Evolutionary conservation across 768 basidiomycete species (phyloP).

Genomic region (Serendipita indica): DNA sequence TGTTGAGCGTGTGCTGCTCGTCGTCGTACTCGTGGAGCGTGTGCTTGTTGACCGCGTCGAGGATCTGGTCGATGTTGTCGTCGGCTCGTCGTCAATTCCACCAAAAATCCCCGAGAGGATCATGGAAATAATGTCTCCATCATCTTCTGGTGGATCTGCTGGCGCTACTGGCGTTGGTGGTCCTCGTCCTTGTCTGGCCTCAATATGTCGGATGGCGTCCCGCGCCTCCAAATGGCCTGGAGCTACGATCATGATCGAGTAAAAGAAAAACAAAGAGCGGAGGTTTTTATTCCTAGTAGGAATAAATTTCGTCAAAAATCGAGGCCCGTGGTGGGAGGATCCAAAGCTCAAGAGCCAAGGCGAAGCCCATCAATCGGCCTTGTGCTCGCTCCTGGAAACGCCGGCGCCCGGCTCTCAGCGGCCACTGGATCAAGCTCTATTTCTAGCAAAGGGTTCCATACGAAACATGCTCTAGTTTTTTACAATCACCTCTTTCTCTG

Average conservation of each 20-base stretch:
- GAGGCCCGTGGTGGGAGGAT: neutral
- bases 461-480: neutral
- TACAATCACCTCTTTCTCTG: neutral
- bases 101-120: neutral
- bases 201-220: neutral
- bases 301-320: neutral
- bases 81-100: neutral
- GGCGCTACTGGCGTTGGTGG: neutral
- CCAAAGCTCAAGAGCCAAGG: neutral
- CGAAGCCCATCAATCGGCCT: neutral
- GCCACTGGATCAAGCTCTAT: neutral
- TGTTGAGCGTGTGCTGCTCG: neutral
- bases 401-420: neutral
- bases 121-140: neutral
- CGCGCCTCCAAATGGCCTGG: conserved; percentile 1
- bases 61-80: neutral
- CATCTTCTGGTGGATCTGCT: neutral
- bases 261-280: neutral
- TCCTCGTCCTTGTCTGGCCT: neutral
- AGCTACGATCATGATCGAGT: neutral
- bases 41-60: conserved; percentile 2
- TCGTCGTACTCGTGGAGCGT: neutral
- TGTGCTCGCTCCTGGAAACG: neutral
- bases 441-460: neutral
- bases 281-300: neutral